Base-by-base conservation (phyloP, 176 grass and related monocot genomes). In the Paspalum notatum region DNA sequence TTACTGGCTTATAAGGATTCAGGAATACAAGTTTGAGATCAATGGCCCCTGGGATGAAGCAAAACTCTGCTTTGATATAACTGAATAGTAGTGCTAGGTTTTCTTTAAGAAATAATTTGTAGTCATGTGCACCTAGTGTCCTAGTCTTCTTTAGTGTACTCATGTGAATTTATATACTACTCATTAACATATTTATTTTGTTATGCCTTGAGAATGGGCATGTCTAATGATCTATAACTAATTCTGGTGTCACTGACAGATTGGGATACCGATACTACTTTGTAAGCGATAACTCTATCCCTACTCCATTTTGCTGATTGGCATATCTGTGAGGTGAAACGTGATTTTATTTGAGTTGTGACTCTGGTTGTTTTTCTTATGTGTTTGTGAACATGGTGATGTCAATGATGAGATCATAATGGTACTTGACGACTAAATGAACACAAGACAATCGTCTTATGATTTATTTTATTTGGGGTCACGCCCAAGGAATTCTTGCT, bases 11-110 rank as follows among this genome's bases (percentile, higher is more conserved):
- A 88, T 95, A 73, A 99, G 90, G 72, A 91, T 99, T 82, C 97
- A 96, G 54, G 90, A 93, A 75, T 99, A 99, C 85, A 99, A 99
- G 79, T 99, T 99, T 86, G 97, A 99, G 87, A 99, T 95, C 68
- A 99, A 99, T 78, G 93, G 97, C 32, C 93, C 93, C 20, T 95
- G 97, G 93, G 86, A 96, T 74, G 97, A 95, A 91, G 97, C 97
- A 73, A 96, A 99, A 62, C 93, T 99, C 41, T 96, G 93, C 85
- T 99, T 95, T 87, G 93, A 99, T 88, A 96, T 96, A 69, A 93
- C 89, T 20, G 90, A 95, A 76, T 90, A 64, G 77, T 17, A 17
- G 9, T 73, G 26, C 5, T 56, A 54, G 51, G 16, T 49, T 70
- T 20, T 46, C 24, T 71, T 71, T 17, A 42, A 69, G 16, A 76